Evolutionary conservation across 2,329 filamentous ascomycete genomes (phyloP).

Genomic region (Aphanocladium album): DNA sequence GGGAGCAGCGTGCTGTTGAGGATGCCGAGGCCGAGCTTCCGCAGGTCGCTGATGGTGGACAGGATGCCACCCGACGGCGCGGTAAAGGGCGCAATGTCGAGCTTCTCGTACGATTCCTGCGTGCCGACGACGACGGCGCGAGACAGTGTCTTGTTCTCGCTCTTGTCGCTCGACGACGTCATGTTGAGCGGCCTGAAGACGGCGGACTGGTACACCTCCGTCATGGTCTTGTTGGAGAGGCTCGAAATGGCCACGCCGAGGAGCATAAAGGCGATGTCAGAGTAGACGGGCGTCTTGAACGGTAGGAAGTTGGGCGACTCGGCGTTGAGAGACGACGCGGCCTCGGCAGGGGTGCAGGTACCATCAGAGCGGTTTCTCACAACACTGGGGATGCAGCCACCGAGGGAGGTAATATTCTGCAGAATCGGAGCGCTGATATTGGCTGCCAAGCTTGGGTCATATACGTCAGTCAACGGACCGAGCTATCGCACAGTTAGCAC

Average conservation of each 20-base stretch:
- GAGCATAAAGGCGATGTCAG: conserved; percentile 6
- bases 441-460: not conserved
- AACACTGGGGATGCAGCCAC: not conserved
- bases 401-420: too few relatives aligned
- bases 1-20: conserved; percentile 3
- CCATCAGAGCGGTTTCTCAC: not conserved
- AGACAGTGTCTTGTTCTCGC: not conserved
- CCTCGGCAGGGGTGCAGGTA: not conserved
- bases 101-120: not conserved
- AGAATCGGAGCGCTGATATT: not conserved
- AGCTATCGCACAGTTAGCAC: not conserved
- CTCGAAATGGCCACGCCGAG: conserved; percentile 4
- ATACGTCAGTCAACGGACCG: too few relatives aligned
- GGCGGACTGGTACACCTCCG: not conserved
- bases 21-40: conserved; percentile 3
- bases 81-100: not conserved
- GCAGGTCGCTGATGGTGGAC: conserved; percentile 4
- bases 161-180: conserved; percentile 4
- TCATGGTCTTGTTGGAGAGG: not conserved
- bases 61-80: conserved; percentile 2
- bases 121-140: not conserved
- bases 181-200: conserved; percentile 8
- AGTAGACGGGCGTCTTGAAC: conserved; percentile 5
- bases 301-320: not conserved
- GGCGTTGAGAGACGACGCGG: not conserved